phyloP scores from a whole-genome alignment of 1,139 yeast species.

The Saccharomyces hybrid region DNA sequence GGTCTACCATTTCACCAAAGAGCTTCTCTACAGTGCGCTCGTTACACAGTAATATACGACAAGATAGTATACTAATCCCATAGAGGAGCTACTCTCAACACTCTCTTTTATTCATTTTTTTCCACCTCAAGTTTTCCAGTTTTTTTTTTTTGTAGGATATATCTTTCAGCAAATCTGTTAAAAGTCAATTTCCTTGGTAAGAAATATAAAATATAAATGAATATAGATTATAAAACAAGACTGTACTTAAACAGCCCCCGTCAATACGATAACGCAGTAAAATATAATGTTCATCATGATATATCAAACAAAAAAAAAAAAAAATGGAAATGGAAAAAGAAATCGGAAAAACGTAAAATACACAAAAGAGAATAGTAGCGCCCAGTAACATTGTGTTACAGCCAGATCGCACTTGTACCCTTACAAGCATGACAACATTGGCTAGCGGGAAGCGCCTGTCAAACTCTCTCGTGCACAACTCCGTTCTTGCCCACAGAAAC shows the following conservation, averaged over 20 bases:
- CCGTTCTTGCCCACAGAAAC: not conserved
- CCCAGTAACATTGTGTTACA: not conserved
- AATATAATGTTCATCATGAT: constrained; percentile 11
- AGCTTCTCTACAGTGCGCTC: not conserved
- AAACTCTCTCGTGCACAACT: not conserved
- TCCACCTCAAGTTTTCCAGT: not conserved
- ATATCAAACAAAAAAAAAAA: not conserved
- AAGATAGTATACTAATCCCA: not conserved
- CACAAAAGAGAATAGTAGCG: not conserved
- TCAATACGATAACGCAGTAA: constrained; percentile 23
- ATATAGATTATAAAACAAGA: constrained; percentile 1
- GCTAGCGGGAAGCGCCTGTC: not conserved
- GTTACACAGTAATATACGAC: not conserved
- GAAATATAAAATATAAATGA: constrained; percentile 1
- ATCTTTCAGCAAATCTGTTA: constrained; percentile 1
- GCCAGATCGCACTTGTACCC: not conserved
- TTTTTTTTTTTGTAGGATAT: not conserved
- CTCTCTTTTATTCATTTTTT: not conserved
- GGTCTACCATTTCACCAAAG: constrained; percentile 4
- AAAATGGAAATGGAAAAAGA: not conserved
- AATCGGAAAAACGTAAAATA: not conserved
- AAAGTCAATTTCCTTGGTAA: not conserved
- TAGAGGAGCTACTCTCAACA: not conserved
- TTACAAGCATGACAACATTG: not conserved
- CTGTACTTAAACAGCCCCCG: constrained; percentile 14